These are phyloP conservation scores for Rhytidhysteron rufulum DNA, from an alignment of 2,329 filamentous ascomycete species.

Conservation along the genomic window DNA sequence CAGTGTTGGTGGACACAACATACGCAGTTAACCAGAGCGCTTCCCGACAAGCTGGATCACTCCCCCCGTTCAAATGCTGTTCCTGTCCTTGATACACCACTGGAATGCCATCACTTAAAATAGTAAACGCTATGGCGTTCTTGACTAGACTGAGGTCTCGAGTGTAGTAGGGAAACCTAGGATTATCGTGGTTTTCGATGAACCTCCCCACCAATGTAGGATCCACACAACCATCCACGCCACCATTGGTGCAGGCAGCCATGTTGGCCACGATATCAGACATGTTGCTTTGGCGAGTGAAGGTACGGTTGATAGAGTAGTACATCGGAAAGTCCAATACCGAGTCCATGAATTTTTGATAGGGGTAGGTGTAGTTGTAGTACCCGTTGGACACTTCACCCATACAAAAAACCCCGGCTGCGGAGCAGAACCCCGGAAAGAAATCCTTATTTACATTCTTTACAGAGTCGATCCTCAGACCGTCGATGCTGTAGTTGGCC, in stretches of 20 bases:
- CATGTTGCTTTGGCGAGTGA: conserved; percentile 6
- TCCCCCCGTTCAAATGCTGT: conserved; percentile 8
- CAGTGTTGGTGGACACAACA: not conserved
- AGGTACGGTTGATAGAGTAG: conserved; percentile 15
- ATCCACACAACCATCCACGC: conserved; percentile 21
- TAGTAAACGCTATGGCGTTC: conserved; percentile 22
- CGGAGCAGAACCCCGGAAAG: conserved; percentile 49
- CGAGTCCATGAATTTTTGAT: conserved; percentile 50
- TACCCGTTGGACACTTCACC: conserved; percentile 56
- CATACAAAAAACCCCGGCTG: conserved; percentile 53
- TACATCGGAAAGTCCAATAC: conserved; percentile 56
- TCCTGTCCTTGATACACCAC: conserved; percentile 25
- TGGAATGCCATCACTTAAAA: conserved; percentile 23
- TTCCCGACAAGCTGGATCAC: conserved; percentile 8
- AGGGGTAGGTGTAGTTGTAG: conserved; percentile 47
- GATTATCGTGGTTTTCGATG: conserved; percentile 25
- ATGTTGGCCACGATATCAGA: conserved; percentile 11
- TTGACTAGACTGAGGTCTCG: conserved; percentile 18
- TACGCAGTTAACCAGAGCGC: conserved; percentile 9
- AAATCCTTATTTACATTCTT: conserved; percentile 57
- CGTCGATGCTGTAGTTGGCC: conserved; percentile 35
- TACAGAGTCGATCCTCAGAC: conserved; percentile 56
- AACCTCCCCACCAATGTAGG: conserved; percentile 20
- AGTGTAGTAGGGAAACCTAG: conserved; percentile 18
- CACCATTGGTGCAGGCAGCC: conserved; percentile 1